A percentile compares a stretch with the other conserved stretches of the same genome.
phyloP scores from a whole-genome alignment of 2,329 filamentous ascomycete species.

The Xylaria sp. region DNA sequence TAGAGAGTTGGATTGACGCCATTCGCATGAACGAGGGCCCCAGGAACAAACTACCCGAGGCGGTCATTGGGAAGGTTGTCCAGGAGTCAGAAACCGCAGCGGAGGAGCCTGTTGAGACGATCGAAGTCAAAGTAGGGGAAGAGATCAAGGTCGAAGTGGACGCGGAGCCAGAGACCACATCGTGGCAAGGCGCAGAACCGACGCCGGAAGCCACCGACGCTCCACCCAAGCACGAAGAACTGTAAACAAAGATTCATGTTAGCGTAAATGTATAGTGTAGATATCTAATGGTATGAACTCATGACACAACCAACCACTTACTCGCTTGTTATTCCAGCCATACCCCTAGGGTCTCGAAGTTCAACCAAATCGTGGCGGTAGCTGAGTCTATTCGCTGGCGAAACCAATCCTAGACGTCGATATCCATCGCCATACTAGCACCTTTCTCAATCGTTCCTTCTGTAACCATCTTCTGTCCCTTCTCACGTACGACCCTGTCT shows the following conservation, averaged over 20 bases:
- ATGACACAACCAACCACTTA: slow-evolving; percentile 31
- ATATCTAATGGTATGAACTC: slow-evolving; percentile 16
- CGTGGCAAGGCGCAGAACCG: slow-evolving; percentile 50
- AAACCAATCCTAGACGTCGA: slow-evolving; percentile 53
- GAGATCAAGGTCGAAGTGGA: slow-evolving; percentile 49
- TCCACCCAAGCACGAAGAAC: slow-evolving; percentile 60
- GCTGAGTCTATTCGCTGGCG: neutral
- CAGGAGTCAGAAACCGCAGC: slow-evolving; percentile 52
- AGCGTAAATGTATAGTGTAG: slow-evolving; percentile 34
- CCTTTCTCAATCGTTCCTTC: slow-evolving; percentile 64
- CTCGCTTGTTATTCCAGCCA: neutral
- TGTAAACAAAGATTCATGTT: slow-evolving; percentile 51
- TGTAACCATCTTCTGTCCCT: slow-evolving; percentile 72
- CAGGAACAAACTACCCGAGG: slow-evolving; percentile 79
- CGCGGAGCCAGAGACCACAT: slow-evolving; percentile 44
- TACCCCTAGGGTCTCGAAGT: neutral
- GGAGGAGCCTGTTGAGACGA: slow-evolving; percentile 57
- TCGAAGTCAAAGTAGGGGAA: slow-evolving; percentile 54
- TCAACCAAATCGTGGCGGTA: neutral
- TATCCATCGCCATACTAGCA: slow-evolving; percentile 62
- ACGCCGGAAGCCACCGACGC: slow-evolving; percentile 51
- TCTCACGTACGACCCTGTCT: slow-evolving; percentile 80
- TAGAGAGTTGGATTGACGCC: slow-evolving; percentile 91
- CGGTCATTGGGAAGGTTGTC: slow-evolving; percentile 61
- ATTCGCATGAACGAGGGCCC: slow-evolving; percentile 88